Conservation (phyloP, 768 basidiomycete genomes). For the Lactarius pseudohatsudake region DNA sequence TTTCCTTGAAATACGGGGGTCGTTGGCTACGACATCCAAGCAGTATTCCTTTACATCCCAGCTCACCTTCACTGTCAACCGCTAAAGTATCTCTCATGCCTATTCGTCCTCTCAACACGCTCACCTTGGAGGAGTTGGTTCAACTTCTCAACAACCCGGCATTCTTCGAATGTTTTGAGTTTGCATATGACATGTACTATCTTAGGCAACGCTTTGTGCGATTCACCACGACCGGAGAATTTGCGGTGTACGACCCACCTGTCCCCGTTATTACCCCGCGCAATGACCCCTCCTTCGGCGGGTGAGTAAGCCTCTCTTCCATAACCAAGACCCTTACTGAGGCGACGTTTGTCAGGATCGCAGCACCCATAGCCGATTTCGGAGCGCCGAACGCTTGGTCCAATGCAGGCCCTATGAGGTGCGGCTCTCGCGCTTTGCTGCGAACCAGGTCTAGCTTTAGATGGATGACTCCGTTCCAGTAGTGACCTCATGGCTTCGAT, state of each 20-base stretch:
- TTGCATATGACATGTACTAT: conserved; percentile 6
- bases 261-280: conserved; percentile 10
- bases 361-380: not conserved
- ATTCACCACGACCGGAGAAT: not conserved
- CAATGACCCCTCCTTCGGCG: not conserved
- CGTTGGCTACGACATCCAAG: not conserved
- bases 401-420: conserved; percentile 9
- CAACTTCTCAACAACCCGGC: not conserved
- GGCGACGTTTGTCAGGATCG: conserved; percentile 7
- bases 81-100: not conserved
- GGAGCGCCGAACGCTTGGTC: not conserved
- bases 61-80: not conserved
- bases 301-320: not conserved
- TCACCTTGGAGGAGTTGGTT: not conserved
- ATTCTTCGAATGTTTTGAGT: not conserved
- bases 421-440: conserved; percentile 7
- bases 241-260: conserved; percentile 3
- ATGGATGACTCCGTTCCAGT: not conserved
- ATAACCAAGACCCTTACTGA: conserved; percentile 6
- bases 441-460: not conserved
- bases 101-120: not conserved
- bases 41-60: not conserved
- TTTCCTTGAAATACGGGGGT: not conserved
- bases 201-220: not conserved
- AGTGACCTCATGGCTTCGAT: not conserved